phyloP scores from a whole-genome alignment of 345 rosid species.

The Rhizophora mangle region DNA sequence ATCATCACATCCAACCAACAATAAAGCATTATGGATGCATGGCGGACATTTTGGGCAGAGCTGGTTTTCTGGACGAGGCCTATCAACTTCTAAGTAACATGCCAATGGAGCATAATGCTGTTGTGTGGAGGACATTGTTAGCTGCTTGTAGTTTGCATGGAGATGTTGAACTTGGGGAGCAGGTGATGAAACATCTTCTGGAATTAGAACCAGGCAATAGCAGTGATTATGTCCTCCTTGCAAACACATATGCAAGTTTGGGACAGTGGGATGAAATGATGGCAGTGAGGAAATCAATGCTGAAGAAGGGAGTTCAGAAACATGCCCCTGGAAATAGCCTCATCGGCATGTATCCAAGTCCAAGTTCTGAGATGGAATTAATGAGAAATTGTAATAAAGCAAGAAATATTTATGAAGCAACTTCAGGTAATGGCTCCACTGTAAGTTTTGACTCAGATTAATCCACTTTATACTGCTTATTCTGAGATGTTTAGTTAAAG shows the following conservation, averaged over 20 bases:
- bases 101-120: conserved; percentile 33
- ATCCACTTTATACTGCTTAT: too few species aligned
- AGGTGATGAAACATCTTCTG: conserved; percentile 23
- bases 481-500: too few species aligned
- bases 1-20: conserved; percentile 29
- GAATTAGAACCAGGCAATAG: conserved; percentile 38
- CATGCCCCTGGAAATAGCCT: conserved; percentile 39
- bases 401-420: conserved; percentile 35
- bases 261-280: conserved; percentile 34
- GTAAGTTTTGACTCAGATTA: background rate
- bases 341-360: background rate
- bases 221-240: conserved; percentile 37
- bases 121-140: conserved; percentile 39
- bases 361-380: background rate
- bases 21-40: conserved; percentile 43
- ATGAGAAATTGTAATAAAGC: too few species aligned
- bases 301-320: conserved; percentile 22
- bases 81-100: conserved; percentile 28
- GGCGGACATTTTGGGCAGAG: conserved; percentile 45
- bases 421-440: conserved; percentile 24
- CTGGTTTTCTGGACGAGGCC: conserved; percentile 43
- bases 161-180: conserved; percentile 34
- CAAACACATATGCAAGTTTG: conserved; percentile 35
- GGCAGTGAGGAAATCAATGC: conserved; percentile 34
- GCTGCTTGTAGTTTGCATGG: conserved; percentile 39